Percentiles rank a stretch among this genome's conserved stretches.
Conservation (phyloP, 1,284 basidiomycete species). For the Trametes hirsuta region DNA sequence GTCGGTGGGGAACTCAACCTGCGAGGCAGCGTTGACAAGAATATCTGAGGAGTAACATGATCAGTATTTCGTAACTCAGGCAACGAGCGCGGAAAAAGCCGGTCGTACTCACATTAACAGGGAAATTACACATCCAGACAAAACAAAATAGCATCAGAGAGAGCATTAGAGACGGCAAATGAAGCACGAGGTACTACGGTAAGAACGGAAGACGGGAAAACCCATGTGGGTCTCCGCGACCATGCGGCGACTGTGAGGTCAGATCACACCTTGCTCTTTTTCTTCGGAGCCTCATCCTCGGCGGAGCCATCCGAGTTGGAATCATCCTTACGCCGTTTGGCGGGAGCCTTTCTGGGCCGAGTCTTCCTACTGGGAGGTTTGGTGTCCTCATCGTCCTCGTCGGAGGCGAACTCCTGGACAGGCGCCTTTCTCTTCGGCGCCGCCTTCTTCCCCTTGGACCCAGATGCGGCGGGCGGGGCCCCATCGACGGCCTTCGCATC, state of each 20-base stretch:
- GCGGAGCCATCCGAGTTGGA: constrained; percentile 33
- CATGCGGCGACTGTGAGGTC: background rate
- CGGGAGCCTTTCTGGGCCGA: constrained; percentile 15
- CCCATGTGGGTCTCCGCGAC: background rate
- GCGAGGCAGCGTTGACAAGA: background rate
- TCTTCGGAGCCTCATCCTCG: constrained; percentile 35
- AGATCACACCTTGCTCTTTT: constrained; percentile 20
- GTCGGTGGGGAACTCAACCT: background rate
- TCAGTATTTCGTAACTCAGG: constrained; percentile 1
- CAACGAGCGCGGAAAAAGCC: background rate
- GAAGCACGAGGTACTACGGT: constrained; percentile 1
- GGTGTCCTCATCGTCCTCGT: constrained; percentile 27
- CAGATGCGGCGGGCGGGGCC: constrained; percentile 35
- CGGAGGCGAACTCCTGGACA: constrained; percentile 24
- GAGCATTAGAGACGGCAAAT: background rate
- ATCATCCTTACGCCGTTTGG: constrained; percentile 19
- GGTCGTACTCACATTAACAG: background rate
- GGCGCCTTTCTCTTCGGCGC: constrained; percentile 19
- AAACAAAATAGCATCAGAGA: constrained; percentile 7
- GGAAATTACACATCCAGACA: background rate
- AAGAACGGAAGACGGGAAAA: background rate
- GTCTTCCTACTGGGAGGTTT: background rate
- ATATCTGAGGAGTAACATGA: background rate
- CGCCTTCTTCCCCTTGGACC: constrained; percentile 27
- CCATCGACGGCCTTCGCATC: constrained; percentile 27